Evolutionary conservation across 306 rosid species (phyloP), one percentile per base, ranked within the genome.

Genomic region (Glycine tomentella): DNA sequence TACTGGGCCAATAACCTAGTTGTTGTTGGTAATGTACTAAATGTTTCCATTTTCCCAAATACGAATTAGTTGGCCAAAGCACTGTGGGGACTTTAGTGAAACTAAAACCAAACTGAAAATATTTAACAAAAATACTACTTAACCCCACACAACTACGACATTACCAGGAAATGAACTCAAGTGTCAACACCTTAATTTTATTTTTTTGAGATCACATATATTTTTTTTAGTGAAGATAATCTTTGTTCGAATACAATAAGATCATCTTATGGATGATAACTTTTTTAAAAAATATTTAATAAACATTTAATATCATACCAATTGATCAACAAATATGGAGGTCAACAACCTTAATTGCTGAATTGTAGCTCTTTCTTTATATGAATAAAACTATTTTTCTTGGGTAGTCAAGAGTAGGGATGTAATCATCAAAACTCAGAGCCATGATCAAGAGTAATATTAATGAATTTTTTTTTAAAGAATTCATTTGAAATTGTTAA

Each of bases 1-100:
- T 38, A 55, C 40, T 64, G 81, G 72, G 48, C 42, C 73, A 67
- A 10, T 33, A 15, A 55, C 79, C 52, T 58, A 66, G 62, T 16
- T 33, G 49, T 58, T 56, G 62, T 16, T 33, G 49, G 55, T 36
- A 17, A 58, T 57, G 72, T 13, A 56, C 36, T 13, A 38, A 11
- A 20, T 17, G 15, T 76, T 38, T 59, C 14, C 44, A 57, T 17
- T 82, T 58, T 4, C 40, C 25, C 45, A 8, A 48, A 3, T 44
- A 7, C 7, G 4, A 16, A 5, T 6, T 69, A n/a, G 55, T 53
- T 31, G 76, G 71, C 76, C 63, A 46, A 75, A 46, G 74, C 49
- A 70, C 81, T 8, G 31, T 14, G 6, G 25, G 42, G 50, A 14
- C 15, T 61, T 46, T 36, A 8, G 9, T 57, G 17, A 67, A 74